phyloP scores from a whole-genome alignment of 768 basidiomycete species.

The Russula dissimulans region DNA sequence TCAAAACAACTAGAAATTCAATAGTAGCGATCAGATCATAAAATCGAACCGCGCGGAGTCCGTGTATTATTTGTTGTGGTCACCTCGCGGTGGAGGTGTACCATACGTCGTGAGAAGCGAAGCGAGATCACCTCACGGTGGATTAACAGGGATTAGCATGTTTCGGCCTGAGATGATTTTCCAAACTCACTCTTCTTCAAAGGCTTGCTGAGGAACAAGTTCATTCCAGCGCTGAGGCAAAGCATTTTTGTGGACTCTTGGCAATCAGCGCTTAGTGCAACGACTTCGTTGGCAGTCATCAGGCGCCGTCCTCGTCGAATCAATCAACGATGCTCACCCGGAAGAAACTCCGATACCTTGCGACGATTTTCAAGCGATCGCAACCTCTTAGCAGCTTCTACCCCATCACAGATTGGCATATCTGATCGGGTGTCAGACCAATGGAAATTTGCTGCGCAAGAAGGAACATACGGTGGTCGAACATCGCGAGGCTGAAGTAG shows the following conservation, averaged over 20 bases:
- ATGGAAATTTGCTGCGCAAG: neutral
- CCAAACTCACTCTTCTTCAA: constrained; percentile 41
- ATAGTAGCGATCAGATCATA: neutral
- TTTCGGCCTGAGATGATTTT: neutral
- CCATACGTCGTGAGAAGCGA: constrained; percentile 45
- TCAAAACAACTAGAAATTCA: neutral
- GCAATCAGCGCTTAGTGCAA: constrained; percentile 67
- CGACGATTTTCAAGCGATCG: constrained; percentile 49
- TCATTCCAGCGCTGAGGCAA: constrained; percentile 74
- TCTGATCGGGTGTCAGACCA: constrained; percentile 31
- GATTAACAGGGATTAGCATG: neutral
- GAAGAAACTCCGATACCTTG: constrained; percentile 41
- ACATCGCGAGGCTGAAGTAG: constrained; percentile 59
- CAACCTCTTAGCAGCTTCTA: constrained; percentile 61
- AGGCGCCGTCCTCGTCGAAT: neutral
- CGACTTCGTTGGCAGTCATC: constrained; percentile 33
- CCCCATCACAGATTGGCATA: constrained; percentile 73
- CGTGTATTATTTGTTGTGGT: neutral
- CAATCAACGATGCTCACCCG: constrained; percentile 36
- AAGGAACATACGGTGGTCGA: constrained; percentile 52
- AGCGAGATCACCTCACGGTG: constrained; percentile 38
- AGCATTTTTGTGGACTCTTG: constrained; percentile 69
- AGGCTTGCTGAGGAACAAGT: constrained; percentile 67
- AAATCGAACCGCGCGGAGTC: neutral
- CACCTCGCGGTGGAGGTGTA: neutral